These are phyloP conservation scores for Aaosphaeria arxii DNA, from an alignment of 2,329 filamentous ascomycete species.

Conservation along the genomic window DNA sequence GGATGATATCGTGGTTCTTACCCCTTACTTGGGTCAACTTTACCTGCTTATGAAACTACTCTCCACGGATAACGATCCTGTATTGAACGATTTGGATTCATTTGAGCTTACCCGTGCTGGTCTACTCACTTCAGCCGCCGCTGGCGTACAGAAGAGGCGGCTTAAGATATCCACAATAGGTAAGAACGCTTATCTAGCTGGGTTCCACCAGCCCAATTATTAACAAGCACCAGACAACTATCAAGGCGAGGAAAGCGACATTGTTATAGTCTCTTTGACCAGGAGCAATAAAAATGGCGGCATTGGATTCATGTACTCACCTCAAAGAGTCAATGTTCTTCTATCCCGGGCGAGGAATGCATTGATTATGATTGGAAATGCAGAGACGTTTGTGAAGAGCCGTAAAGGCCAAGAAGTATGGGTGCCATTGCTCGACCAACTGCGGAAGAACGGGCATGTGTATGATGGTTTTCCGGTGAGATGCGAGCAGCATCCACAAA, in stretches of 20 bases:
- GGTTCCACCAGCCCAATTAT: not conserved
- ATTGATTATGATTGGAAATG: slow-evolving; percentile 69
- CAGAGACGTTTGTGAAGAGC: slow-evolving; percentile 61
- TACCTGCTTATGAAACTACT: slow-evolving; percentile 55
- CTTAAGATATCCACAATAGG: slow-evolving; percentile 68
- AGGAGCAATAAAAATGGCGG: slow-evolving; percentile 62
- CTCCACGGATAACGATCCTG: slow-evolving; percentile 57
- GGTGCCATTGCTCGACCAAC: slow-evolving; percentile 54
- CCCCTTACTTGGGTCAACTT: slow-evolving; percentile 70
- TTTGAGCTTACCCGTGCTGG: slow-evolving; percentile 63
- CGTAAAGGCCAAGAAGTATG: slow-evolving; percentile 58
- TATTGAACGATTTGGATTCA: slow-evolving; percentile 67
- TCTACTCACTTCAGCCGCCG: slow-evolving; percentile 53
- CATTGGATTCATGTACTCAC: slow-evolving; percentile 68
- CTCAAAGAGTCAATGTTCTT: slow-evolving; percentile 68
- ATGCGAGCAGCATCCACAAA: slow-evolving; percentile 34
- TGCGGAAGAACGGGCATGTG: slow-evolving; percentile 50
- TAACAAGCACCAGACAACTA: slow-evolving; percentile 61
- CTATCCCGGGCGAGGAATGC: slow-evolving; percentile 64
- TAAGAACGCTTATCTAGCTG: slow-evolving; percentile 34
- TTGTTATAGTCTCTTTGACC: slow-evolving; percentile 67
- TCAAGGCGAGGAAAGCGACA: slow-evolving; percentile 73
- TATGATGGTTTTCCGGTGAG: slow-evolving; percentile 39
- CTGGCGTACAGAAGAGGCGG: slow-evolving; percentile 49
- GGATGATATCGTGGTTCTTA: slow-evolving; percentile 64